Evolutionary conservation across 176 grass and related monocot species (phyloP).

Genomic region (Carex kokanica): DNA sequence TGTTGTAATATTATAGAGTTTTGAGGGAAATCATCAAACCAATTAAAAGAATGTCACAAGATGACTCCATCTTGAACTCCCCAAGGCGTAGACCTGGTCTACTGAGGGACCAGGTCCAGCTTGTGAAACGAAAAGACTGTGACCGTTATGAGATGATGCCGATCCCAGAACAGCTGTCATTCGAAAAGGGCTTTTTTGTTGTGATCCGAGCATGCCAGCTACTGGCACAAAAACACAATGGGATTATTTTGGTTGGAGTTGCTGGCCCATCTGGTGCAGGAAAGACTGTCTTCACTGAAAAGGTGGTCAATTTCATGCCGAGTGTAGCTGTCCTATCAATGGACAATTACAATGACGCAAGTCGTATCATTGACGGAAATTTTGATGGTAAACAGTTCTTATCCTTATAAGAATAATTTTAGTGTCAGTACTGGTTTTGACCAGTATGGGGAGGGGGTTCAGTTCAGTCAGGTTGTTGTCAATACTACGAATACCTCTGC

Average conservation of each 20-base stretch:
- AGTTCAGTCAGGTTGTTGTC: background rate
- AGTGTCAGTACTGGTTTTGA: background rate
- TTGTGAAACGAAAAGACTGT: constrained; percentile 70
- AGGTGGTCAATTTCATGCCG: constrained; percentile 91
- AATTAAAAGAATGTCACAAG: constrained; percentile 46
- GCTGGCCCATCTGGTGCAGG: constrained; percentile 92
- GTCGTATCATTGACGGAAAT: constrained; percentile 87
- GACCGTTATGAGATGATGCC: constrained; percentile 76
- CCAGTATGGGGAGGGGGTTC: background rate
- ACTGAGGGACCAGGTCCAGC: constrained; percentile 78
- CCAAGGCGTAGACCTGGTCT: constrained; percentile 62
- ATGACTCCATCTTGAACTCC: constrained; percentile 49
- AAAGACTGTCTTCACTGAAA: constrained; percentile 94
- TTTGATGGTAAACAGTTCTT: constrained; percentile 70
- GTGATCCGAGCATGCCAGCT: constrained; percentile 88
- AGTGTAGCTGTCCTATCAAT: constrained; percentile 88
- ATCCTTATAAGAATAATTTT: background rate
- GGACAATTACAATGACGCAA: constrained; percentile 95
- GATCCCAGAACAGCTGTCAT: constrained; percentile 72
- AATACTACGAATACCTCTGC: background rate
- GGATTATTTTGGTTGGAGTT: constrained; percentile 81
- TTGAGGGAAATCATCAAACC: background rate
- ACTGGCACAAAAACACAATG: constrained; percentile 75
- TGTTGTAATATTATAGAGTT: background rate
- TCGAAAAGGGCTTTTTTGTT: constrained; percentile 95